Percentiles rank a stretch among this genome's conserved stretches.
phyloP scores from a whole-genome alignment of 257 asterid species.

The Jacaranda copaia region DNA sequence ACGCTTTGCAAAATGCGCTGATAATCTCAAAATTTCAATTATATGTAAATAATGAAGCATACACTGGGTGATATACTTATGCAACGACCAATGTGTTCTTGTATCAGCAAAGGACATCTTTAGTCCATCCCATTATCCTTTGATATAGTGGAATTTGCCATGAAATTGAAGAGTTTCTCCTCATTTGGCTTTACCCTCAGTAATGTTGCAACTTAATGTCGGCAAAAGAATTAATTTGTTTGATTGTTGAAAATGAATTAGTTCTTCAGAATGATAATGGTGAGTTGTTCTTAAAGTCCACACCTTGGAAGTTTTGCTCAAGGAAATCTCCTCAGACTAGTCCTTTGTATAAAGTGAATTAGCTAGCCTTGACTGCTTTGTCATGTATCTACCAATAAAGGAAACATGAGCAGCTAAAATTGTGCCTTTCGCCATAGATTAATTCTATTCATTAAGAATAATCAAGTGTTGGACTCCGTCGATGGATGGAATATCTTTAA shows the following conservation, averaged over 20 bases:
- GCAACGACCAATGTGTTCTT: neutral
- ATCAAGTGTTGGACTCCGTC: too few species aligned
- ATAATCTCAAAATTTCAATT: neutral
- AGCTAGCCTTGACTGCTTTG: neutral
- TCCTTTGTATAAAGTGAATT: neutral
- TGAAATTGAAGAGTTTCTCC: neutral
- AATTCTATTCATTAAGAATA: too few species aligned
- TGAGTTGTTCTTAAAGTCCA: neutral
- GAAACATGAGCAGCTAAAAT: too few species aligned
- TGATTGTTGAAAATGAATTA: too few species aligned
- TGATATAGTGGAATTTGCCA: neutral
- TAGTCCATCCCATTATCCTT: neutral
- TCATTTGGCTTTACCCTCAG: neutral
- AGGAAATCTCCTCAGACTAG: neutral
- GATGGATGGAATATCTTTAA: too few species aligned
- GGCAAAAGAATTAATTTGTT: neutral
- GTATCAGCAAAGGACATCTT: neutral
- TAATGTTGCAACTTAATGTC: neutral
- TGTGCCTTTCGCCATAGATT: too few species aligned
- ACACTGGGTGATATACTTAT: neutral
- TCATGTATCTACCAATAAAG: too few species aligned
- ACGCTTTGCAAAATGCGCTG: neutral
- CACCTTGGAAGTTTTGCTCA: neutral
- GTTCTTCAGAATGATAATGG: neutral
- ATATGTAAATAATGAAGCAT: neutral